Evolutionary conservation across 306 rosid species (phyloP).

Genomic region (Vicia faba): DNA sequence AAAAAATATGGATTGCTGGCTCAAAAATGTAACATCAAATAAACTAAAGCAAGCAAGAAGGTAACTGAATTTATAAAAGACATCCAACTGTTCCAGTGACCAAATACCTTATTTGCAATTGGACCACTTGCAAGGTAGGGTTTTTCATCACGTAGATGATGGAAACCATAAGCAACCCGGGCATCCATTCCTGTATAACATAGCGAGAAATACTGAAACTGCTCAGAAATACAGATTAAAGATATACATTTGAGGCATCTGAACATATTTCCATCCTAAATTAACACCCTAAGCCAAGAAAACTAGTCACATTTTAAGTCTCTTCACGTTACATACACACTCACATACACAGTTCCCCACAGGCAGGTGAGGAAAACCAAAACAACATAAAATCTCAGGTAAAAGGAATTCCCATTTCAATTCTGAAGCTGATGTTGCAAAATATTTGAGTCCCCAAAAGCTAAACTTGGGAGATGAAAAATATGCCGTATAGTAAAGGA

Average conservation of each 20-base stretch:
- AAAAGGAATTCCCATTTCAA: conserved; percentile 25
- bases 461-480: conserved; percentile 9
- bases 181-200: conserved; percentile 94
- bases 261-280: conserved; percentile 7
- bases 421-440: conserved; percentile 27
- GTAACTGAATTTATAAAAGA: conserved; percentile 19
- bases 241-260: conserved; percentile 5
- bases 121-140: conserved; percentile 96
- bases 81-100: conserved; percentile 19
- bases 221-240: conserved; percentile 23
- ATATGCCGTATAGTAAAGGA: background rate
- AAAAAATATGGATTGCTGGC: background rate
- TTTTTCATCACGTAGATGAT: conserved; percentile 86
- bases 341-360: background rate
- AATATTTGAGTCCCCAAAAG: conserved; percentile 23
- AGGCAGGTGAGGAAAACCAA: conserved; percentile 17
- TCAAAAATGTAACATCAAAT: conserved; percentile 22
- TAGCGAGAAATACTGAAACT: conserved; percentile 29
- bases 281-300: conserved; percentile 25
- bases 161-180: conserved; percentile 95
- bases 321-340: conserved; percentile 11
- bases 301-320: background rate
- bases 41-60: conserved; percentile 27
- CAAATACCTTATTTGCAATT: conserved; percentile 77
- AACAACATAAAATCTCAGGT: conserved; percentile 13